These are phyloP conservation scores for Penicillium sp. DNA, from an alignment of 2,329 filamentous ascomycete genomes.

Conservation along the genomic window DNA sequence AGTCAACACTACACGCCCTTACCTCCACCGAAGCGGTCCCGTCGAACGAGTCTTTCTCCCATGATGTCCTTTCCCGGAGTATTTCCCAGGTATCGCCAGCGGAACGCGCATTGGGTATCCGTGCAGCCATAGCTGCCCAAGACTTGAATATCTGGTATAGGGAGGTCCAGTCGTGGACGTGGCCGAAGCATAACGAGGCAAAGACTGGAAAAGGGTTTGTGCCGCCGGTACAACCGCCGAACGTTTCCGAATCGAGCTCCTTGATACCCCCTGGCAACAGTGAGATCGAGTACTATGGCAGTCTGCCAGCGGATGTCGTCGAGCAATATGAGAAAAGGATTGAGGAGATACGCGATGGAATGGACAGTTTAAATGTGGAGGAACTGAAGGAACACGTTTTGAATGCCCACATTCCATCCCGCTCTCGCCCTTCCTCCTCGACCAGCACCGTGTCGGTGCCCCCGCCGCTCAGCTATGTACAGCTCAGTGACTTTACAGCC, in stretches of 20 bases:
- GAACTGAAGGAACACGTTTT: constrained; percentile 86
- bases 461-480: constrained; percentile 52
- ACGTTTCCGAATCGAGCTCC: background rate
- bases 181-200: constrained; percentile 44
- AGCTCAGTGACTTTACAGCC: constrained; percentile 83
- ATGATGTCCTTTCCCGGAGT: constrained; percentile 44
- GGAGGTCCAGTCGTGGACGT: constrained; percentile 57
- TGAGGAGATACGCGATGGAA: constrained; percentile 60
- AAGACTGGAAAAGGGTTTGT: constrained; percentile 42
- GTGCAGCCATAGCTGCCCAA: constrained; percentile 56
- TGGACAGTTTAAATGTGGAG: constrained; percentile 49
- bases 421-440: constrained; percentile 50
- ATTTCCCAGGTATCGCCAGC: constrained; percentile 52
- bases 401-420: constrained; percentile 66
- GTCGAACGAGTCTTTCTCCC: constrained; percentile 33
- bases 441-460: constrained; percentile 42
- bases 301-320: constrained; percentile 61
- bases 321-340: constrained; percentile 65
- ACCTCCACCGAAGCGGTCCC: constrained; percentile 40
- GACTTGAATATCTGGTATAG: constrained; percentile 55
- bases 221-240: constrained; percentile 19
- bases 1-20: constrained; percentile 50
- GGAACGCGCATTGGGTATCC: constrained; percentile 55
- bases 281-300: constrained; percentile 58
- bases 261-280: constrained; percentile 7